A percentile compares a stretch with the other conserved stretches of the same genome.
phyloP scores from a whole-genome alignment of 768 basidiomycete genomes.

The Lactarius tabidus region DNA sequence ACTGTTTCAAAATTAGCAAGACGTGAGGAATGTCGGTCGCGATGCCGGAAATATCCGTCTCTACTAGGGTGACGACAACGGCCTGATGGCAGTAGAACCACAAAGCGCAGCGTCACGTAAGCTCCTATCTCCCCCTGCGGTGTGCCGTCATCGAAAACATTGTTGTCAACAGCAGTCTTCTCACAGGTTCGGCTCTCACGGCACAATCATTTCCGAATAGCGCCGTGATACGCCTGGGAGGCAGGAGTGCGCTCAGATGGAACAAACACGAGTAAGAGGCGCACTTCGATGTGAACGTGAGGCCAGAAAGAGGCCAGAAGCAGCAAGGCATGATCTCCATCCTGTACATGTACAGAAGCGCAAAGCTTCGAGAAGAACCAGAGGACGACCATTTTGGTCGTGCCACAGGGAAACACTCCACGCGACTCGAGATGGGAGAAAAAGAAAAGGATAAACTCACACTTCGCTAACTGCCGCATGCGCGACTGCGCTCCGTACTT shows the following conservation, averaged over 20 bases:
- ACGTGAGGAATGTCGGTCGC: not conserved
- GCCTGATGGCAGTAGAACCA: not conserved
- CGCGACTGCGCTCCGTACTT: constrained; percentile 46
- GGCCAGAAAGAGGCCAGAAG: not conserved
- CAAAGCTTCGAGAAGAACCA: not conserved
- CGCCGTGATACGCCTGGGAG: not conserved
- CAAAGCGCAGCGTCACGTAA: not conserved
- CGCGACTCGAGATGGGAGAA: not conserved
- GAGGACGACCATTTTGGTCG: not conserved
- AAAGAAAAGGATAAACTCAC: constrained; percentile 29
- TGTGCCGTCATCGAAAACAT: not conserved
- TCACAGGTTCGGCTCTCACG: constrained; percentile 1
- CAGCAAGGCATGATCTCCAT: not conserved
- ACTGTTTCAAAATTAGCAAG: constrained; percentile 20
- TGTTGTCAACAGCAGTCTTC: constrained; percentile 7
- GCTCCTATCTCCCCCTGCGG: constrained; percentile 11
- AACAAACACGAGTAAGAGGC: not conserved
- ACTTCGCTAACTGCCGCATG: constrained; percentile 50
- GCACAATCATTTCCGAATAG: constrained; percentile 12
- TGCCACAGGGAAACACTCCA: not conserved
- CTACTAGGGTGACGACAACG: not conserved
- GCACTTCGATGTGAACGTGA: not conserved
- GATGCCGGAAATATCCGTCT: not conserved
- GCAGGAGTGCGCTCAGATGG: not conserved
- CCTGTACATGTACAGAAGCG: too few species aligned